Base-by-base conservation (phyloP, 1,284 basidiomycete species). In the Coniferiporia sulphurascens region DNA sequence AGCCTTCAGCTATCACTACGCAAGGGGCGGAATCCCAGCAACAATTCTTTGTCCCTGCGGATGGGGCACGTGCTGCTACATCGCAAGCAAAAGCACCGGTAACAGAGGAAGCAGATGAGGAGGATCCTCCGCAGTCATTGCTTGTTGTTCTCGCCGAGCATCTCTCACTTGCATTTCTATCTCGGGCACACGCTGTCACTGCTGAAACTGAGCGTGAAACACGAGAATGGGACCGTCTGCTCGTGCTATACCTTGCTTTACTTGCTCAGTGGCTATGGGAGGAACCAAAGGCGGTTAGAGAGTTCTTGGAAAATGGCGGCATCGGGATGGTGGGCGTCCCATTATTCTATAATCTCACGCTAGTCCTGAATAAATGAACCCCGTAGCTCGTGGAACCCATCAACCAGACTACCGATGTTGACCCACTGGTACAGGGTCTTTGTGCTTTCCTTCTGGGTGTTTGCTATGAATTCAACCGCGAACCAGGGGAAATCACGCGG, bases 241-340 rank as follows among this genome's bases (percentile, higher is more conserved):
- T 95, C 68, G 86, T 93, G 4, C 91, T 87, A 1, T 96, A 98
- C 71, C 78, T 98, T 46, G 83, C 85, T 44, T 73, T 97, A 50
- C 78, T 99, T 19, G 81, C 85, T 15, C 90, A 93, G 56, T 99
- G 96, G 96, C 78, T 98, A n/a, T 98, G 95, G 94, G 95, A 98
- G 66, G 94, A 95, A 64, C 87, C 94, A 0, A 81, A 80, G 56
- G 88, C 90, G 0, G 93, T 98, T 49, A 81, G 86, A 58, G 95
- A 94, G 70, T 95, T 98, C 69, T 76, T 99, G 60, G 88, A 91
- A 68, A 90, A 92, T 9, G 91, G 94, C 12, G 95, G 95, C 53
- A 73, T 99, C 56, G 91, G 94, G 59, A 86, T 94, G 65, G 94
- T 96, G 71, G 69, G 91, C 83, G 0, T 38, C 5, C 21, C 10